Conservation (phyloP, 2,329 filamentous ascomycete genomes). For the Blastomyces emzantsi region DNA sequence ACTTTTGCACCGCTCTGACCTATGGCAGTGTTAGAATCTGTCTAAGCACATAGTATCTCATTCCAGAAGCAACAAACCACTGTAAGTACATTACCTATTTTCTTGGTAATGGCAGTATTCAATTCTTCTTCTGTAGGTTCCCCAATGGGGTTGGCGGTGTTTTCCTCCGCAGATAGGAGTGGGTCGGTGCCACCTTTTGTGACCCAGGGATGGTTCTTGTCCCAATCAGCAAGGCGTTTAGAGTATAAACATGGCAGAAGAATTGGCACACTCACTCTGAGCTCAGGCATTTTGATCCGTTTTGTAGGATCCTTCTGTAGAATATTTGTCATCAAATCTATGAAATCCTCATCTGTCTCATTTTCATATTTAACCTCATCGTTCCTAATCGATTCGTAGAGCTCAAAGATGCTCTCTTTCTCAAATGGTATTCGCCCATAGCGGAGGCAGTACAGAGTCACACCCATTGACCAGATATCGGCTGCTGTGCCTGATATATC, state of each 20-base stretch:
- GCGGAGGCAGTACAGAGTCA: conserved; percentile 84
- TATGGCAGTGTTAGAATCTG: conserved; percentile 25
- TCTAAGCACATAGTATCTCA: neutral
- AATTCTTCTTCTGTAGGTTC: conserved; percentile 84
- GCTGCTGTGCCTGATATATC: conserved; percentile 81
- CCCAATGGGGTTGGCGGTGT: conserved; percentile 70
- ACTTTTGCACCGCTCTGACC: conserved; percentile 86
- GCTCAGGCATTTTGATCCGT: conserved; percentile 70
- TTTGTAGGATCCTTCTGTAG: conserved; percentile 78
- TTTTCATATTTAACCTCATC: conserved; percentile 55
- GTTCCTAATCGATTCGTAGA: conserved; percentile 79
- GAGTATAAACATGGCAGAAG: neutral
- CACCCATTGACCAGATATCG: conserved; percentile 98
- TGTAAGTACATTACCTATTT: conserved; percentile 75
- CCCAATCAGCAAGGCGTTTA: conserved; percentile 12
- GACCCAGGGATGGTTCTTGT: conserved; percentile 84
- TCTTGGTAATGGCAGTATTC: conserved; percentile 79
- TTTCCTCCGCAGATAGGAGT: conserved; percentile 72
- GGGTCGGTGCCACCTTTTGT: conserved; percentile 69
- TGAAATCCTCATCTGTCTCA: conserved; percentile 58
- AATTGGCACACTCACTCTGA: conserved; percentile 56
- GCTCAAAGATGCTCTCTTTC: conserved; percentile 65
- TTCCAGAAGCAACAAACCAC: conserved; percentile 48
- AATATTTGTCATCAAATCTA: conserved; percentile 62
- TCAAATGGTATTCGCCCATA: conserved; percentile 88